A percentile compares a stretch with the other conserved stretches of the same genome.
These are phyloP conservation scores for Agaricus bisporus DNA, from an alignment of 768 basidiomycete genomes.

Conservation along the genomic window DNA sequence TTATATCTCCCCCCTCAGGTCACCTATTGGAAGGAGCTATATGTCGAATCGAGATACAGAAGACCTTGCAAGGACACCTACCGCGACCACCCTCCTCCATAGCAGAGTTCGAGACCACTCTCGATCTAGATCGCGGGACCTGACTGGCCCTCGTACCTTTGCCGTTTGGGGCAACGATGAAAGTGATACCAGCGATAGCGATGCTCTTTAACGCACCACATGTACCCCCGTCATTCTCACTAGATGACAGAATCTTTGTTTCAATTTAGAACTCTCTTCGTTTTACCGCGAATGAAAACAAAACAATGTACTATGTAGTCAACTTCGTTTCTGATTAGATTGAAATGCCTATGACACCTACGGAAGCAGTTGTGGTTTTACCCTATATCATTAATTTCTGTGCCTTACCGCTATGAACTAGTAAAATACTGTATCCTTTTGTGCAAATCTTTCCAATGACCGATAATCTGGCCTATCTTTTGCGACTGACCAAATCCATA, in stretches of 20 bases:
- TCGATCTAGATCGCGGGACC: slow-evolving; percentile 46
- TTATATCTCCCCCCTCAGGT: slow-evolving; percentile 18
- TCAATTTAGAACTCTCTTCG: not conserved
- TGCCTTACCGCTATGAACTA: slow-evolving; percentile 23
- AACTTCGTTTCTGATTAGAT: not conserved
- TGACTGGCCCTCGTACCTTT: slow-evolving; percentile 48
- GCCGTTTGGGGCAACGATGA: slow-evolving; percentile 88
- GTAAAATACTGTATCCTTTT: slow-evolving; percentile 64
- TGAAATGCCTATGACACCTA: not conserved
- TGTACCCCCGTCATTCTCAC: not conserved
- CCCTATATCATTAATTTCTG: too few species aligned
- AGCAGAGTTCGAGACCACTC: slow-evolving; percentile 8
- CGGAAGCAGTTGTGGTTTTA: not conserved
- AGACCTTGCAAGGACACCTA: slow-evolving; percentile 7
- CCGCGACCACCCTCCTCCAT: slow-evolving; percentile 1
- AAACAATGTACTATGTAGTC: too few species aligned
- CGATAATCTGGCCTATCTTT: slow-evolving; percentile 75
- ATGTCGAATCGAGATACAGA: slow-evolving; percentile 61
- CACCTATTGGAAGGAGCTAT: slow-evolving; percentile 41
- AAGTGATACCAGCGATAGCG: slow-evolving; percentile 77
- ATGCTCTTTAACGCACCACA: slow-evolving; percentile 19
- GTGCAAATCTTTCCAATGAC: slow-evolving; percentile 57
- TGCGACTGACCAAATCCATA: slow-evolving; percentile 80
- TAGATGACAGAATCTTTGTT: not conserved
- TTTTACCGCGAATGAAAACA: not conserved